Base-by-base conservation (phyloP, 805 yeast genomes). In the Wickerhamomyces sydowiorum region DNA sequence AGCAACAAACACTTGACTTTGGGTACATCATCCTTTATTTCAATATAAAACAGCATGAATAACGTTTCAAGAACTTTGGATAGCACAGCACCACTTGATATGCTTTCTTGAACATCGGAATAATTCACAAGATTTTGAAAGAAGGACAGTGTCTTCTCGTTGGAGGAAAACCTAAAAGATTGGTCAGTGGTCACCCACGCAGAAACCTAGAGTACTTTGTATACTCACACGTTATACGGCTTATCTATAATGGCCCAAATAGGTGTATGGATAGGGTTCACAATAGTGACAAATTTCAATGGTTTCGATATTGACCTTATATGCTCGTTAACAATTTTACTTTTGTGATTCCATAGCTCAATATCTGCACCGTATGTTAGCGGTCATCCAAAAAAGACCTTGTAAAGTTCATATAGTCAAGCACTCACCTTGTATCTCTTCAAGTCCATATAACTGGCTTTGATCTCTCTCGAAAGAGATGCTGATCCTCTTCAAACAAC, bases 221-320 rank as follows among this genome's bases (percentile, higher is more conserved):
- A 7, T 19, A 53, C 56, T 46, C 25, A 54, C 57, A 56, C 53
- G 22, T 46, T 44, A 30, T 56, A 55, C 7, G 60, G 56, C 36
- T 55, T 54, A 24, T 55, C 60, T 5, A 55, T 44, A 3, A 56
- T 52, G 17, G 56, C 35, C 61, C 61, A 56, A 0, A 55, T 21
- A 1, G 61, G 61, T 5, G 57, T 51, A 22, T 25, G 48, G 1
- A 34, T 17, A 1, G 56, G 52, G 28, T 55, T 40, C 23, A 56
- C 55, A 12, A 56, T 22, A 0, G 44, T 39, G 9, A 51, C 48
- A 18, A 51, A 47, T 21, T 37, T 33, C 7, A 50, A 23, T 3
- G 43, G 40, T 1, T n/a, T 12, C 0, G 37, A 20, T 4, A 56
- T 34, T 1, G 37, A 24, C n/a, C 39, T 24, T 13, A 54, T 36